Conservation (phyloP, 768 basidiomycete genomes). For the Hortiboletus flavorubellus region DNA sequence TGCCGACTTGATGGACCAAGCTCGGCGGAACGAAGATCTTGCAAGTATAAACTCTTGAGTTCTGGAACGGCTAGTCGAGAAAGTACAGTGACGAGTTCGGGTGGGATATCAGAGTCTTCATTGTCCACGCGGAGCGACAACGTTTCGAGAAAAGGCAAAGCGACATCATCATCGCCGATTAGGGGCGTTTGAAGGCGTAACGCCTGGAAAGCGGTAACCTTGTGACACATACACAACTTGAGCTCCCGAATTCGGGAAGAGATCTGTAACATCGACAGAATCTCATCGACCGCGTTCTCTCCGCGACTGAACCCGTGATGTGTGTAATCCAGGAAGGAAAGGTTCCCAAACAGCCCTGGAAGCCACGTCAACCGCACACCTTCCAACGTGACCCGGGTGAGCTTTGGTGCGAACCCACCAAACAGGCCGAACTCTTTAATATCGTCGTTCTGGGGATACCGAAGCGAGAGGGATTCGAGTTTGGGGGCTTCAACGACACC, state of each 20-base stretch:
- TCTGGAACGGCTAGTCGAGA: slow-evolving; percentile 48
- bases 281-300: slow-evolving; percentile 52
- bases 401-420: slow-evolving; percentile 54
- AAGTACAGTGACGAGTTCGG: slow-evolving; percentile 52
- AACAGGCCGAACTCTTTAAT: slow-evolving; percentile 65
- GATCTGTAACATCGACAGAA: slow-evolving; percentile 54
- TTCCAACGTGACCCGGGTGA: slow-evolving; percentile 54
- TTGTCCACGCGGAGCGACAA: slow-evolving; percentile 52
- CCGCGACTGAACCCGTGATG: slow-evolving; percentile 68
- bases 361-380: slow-evolving; percentile 64
- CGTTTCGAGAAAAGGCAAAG: slow-evolving; percentile 44
- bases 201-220: slow-evolving; percentile 19
- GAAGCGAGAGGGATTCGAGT: slow-evolving; percentile 54
- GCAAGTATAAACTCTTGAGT: slow-evolving; percentile 45
- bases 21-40: slow-evolving; percentile 33
- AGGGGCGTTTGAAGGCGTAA: slow-evolving; percentile 12
- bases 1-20: not conserved
- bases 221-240: slow-evolving; percentile 50
- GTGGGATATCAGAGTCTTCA: slow-evolving; percentile 60
- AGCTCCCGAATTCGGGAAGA: slow-evolving; percentile 53
- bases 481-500: slow-evolving; percentile 35
- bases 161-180: slow-evolving; percentile 32
- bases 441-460: slow-evolving; percentile 66
- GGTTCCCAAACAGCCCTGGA: slow-evolving; percentile 57
- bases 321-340: slow-evolving; percentile 65